These are phyloP conservation scores for Penicillium freii DNA, from an alignment of 2,329 filamentous ascomycete species.

Conservation along the genomic window DNA sequence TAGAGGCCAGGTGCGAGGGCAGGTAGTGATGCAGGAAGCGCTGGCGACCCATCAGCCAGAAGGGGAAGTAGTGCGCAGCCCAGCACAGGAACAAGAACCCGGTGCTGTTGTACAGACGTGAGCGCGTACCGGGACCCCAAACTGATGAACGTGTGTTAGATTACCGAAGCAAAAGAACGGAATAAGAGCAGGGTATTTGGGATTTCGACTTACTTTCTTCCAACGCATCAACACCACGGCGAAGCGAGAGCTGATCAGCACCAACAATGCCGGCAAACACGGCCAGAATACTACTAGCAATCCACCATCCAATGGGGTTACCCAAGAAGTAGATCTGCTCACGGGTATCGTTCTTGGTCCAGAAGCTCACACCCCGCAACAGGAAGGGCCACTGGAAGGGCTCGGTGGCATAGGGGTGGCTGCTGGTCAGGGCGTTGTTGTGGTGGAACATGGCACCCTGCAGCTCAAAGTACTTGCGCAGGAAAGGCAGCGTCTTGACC, in stretches of 20 bases:
- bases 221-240: slow-evolving; percentile 87
- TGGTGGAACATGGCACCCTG: slow-evolving; percentile 99
- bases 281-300: slow-evolving; percentile 85
- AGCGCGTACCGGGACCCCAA: slow-evolving; percentile 70
- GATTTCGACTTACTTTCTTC: slow-evolving; percentile 75
- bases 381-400: slow-evolving; percentile 98
- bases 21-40: slow-evolving; percentile 98
- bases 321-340: slow-evolving; percentile 99
- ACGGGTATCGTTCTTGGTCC: slow-evolving; percentile 92
- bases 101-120: slow-evolving; percentile 94
- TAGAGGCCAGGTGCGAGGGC: slow-evolving; percentile 87
- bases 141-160: slow-evolving; percentile 30
- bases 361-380: slow-evolving; percentile 96
- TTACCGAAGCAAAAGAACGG: neutral
- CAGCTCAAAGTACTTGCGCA: slow-evolving; percentile 92
- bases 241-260: slow-evolving; percentile 89
- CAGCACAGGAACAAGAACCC: slow-evolving; percentile 99
- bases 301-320: slow-evolving; percentile 97
- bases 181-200: neutral
- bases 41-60: slow-evolving; percentile 97
- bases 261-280: slow-evolving; percentile 90
- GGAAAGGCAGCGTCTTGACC: slow-evolving; percentile 81
- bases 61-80: slow-evolving; percentile 96
- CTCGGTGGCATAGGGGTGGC: slow-evolving; percentile 91
- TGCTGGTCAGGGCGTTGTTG: slow-evolving; percentile 96